These are phyloP conservation scores for Pseudozyma pruni DNA, from an alignment of 1,284 basidiomycete genomes.

Conservation along the genomic window DNA sequence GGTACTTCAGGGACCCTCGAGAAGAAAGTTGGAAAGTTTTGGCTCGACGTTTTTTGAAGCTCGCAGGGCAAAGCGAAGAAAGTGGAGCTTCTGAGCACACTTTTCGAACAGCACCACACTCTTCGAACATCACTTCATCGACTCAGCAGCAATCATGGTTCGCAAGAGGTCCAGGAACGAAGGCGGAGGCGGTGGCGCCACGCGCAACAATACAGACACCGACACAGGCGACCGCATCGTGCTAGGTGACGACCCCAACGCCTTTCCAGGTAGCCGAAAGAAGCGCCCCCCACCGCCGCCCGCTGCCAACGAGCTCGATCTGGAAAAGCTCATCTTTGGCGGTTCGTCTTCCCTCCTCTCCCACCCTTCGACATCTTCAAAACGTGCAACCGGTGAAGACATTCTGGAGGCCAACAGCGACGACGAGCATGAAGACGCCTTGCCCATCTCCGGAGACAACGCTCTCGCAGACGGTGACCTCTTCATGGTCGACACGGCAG, in stretches of 20 bases:
- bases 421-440: conserved; percentile 17
- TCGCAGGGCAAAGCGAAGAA: too few relatives aligned
- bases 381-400: conserved; percentile 15
- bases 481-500: conserved; percentile 50
- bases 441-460: too few relatives aligned
- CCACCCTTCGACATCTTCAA: conserved; percentile 13
- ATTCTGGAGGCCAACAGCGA: conserved; percentile 7
- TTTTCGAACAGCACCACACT: not conserved
- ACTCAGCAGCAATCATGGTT: conserved; percentile 21
- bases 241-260: conserved; percentile 19
- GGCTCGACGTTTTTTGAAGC: conserved; percentile 3
- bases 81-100: not conserved
- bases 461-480: conserved; percentile 38
- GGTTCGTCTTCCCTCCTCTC: conserved; percentile 39
- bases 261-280: conserved; percentile 35
- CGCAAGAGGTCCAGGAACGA: conserved; percentile 42
- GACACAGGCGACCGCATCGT: conserved; percentile 6
- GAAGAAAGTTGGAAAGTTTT: conserved; percentile 19
- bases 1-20: conserved; percentile 4
- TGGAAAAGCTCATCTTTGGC: conserved; percentile 52
- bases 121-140: not conserved
- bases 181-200: too few relatives aligned
- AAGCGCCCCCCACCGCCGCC: conserved; percentile 42
- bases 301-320: conserved; percentile 39
- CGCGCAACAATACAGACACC: not conserved